Evolutionary conservation across 2,329 filamentous ascomycete species (phyloP), one percentile per base, ranked within the genome.

Genomic region (Clathrospora elynae): DNA sequence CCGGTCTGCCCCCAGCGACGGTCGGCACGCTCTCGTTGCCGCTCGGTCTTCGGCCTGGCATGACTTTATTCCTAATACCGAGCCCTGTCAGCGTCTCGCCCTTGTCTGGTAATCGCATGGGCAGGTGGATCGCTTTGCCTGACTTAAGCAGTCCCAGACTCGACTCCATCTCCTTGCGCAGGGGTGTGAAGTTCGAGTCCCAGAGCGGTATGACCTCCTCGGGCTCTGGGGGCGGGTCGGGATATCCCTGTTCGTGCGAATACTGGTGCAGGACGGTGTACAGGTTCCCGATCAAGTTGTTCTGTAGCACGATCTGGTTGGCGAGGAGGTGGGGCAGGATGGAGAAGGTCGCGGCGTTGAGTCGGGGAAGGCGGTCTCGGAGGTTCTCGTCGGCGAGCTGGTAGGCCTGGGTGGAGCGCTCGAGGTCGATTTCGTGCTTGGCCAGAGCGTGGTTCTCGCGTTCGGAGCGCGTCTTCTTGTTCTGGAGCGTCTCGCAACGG

Each of bases 231-330:
- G 88, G 78, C 1, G 87, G 86, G 31, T 85, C 86, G 0, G 86
- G 85, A 57, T 90, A 85, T 4, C 80, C 76, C 55, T 84, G 77
- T 19, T 86, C 80, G 54, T 84, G 77, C 55, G 85, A 89, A 68
- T 86, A 93, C 42, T 80, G 82, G 64, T 90, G 84, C 5, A 92
- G 73, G 4, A 83, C 78, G 1, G 88, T 93, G 70, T 93, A 93
- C 56, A 89, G 84, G 49, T 90, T 78, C 0, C 84, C 88, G 4
- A 93, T 80, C 36, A 93, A 75, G 32, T 83, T 81, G 64, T 90
- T 90, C 67, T 92, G 88, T 18, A 90, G 83, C 62, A 86, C 77
- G 30, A 92, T 82, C 60, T 91, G 85, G 23, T 80, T 78, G 26
- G 79, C 78, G 8, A 91, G 77, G 13, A 95, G 75, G 37, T 83